Conservation (phyloP, 176 grass and related monocot species). For the Bolboschoenus planiculmis region DNA sequence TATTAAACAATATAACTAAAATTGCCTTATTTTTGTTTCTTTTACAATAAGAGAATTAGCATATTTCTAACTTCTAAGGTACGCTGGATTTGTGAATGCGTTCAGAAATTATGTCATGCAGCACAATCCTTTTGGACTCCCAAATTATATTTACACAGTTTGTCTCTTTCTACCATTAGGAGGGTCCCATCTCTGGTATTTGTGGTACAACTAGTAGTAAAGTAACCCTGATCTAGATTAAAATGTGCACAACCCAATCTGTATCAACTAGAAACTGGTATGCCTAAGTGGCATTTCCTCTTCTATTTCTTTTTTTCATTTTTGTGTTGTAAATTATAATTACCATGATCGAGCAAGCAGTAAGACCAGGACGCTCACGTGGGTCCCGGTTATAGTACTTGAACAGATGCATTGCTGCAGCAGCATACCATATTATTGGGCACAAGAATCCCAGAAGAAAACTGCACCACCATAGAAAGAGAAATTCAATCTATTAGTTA, state of each 20-base stretch:
- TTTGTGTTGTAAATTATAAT: conserved; percentile 13
- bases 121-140: neutral
- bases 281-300: neutral
- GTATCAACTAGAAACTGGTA: neutral
- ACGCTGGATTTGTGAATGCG: neutral
- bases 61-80: neutral
- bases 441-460: conserved; percentile 95
- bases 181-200: neutral
- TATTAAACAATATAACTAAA: neutral
- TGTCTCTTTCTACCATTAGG: neutral
- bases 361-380: conserved; percentile 81
- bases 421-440: conserved; percentile 77
- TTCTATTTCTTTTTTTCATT: neutral
- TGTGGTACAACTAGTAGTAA: neutral
- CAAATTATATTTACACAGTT: neutral
- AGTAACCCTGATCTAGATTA: neutral
- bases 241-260: neutral
- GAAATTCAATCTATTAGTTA: neutral
- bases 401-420: conserved; percentile 56
- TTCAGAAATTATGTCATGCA: neutral
- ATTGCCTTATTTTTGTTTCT: neutral
- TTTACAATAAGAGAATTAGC: neutral
- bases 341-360: conserved; percentile 74
- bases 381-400: conserved; percentile 88
- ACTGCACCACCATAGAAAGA: conserved; percentile 36